Evolutionary conservation across 192 early-diverging fungal genomes (phyloP), one percentile per base, ranked within the genome.

Genomic region (Dimargaris xerosporica): DNA sequence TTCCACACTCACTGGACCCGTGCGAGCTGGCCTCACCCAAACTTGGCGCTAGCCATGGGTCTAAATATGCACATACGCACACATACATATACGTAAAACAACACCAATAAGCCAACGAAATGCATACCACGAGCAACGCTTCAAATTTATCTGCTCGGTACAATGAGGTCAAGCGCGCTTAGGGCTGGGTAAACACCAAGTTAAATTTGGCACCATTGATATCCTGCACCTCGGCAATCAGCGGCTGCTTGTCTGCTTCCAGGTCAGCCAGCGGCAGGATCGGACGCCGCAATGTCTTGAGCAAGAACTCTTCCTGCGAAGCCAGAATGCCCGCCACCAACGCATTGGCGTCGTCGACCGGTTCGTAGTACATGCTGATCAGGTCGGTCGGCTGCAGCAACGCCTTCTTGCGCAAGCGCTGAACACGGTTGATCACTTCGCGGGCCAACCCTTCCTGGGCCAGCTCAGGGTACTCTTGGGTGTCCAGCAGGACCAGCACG

Each of bases 361-460:
- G 77, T 64, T 86, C 72, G 70, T 83, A 88, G 73, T 86, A 89
- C 81, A 91, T 92, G 44, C 72, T 64, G 58, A 99, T 83, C 46
- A 89, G 82, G 72, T 99, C 96, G 26, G 86, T 90, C 0, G 92
- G 83, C 66, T 84, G 80, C 65, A 98, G 76, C 21, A 80, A 82
- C 9, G 89, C 92, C 88, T 99, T 93, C 79, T 99, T 99, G 67
- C 96, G 83, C 64, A 94, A 69, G 61, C 91, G 81, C 78, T 99
- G 96, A 16, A 95, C 87, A 66, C 96, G 85, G 84, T 99, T 99
- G 62, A 97, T 84, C 58, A 99, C 69, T 77, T 99, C 96, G 52
- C 96, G 83, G 15, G 96, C 96, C 50, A 86, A 65, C 41, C 91
- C 92, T 73, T 97, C 94, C 62, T 90, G 81, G 64, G 91, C 78